Percentiles rank a stretch among this genome's conserved stretches.
These are phyloP conservation scores for Ophiostoma populinum DNA, from an alignment of 2,329 filamentous ascomycete species.

Conservation along the genomic window DNA sequence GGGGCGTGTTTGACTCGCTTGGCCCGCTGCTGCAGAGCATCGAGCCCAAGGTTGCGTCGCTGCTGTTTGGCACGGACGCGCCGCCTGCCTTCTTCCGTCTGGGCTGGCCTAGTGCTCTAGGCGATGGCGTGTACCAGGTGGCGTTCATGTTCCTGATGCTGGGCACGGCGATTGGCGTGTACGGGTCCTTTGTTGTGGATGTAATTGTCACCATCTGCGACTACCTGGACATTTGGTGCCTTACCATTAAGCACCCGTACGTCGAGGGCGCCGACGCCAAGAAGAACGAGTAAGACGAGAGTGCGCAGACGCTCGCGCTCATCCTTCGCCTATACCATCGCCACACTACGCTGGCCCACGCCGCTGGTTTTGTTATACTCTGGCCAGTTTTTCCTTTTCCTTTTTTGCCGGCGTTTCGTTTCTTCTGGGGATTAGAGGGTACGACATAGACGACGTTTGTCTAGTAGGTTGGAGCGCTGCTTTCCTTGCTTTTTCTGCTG, in stretches of 20 bases:
- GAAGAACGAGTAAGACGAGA: background rate
- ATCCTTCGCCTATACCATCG: too few relatives aligned
- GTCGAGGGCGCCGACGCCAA: conserved; percentile 20
- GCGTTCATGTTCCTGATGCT: conserved; percentile 69
- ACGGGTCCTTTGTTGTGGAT: conserved; percentile 92
- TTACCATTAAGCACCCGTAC: conserved; percentile 81
- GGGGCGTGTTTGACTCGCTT: conserved; percentile 63
- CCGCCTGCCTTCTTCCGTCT: conserved; percentile 13
- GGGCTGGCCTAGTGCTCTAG: conserved; percentile 63
- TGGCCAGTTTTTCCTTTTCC: too few relatives aligned
- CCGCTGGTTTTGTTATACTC: too few relatives aligned
- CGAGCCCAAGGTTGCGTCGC: conserved; percentile 16
- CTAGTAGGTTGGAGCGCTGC: too few relatives aligned
- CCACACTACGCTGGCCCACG: too few relatives aligned
- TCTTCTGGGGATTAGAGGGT: too few relatives aligned
- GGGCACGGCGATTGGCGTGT: conserved; percentile 73
- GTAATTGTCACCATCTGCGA: conserved; percentile 97
- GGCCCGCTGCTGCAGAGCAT: conserved; percentile 47
- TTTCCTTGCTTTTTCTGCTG: too few relatives aligned
- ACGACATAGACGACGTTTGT: too few relatives aligned
- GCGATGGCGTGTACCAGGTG: conserved; percentile 68
- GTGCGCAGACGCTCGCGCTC: too few relatives aligned
- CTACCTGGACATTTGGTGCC: conserved; percentile 94
- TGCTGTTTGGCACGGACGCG: conserved; percentile 4
- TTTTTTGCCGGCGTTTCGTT: too few relatives aligned